Evolutionary conservation across 108 stramenopile genomes (phyloP).

Genomic region (Nitzschia sp.): DNA sequence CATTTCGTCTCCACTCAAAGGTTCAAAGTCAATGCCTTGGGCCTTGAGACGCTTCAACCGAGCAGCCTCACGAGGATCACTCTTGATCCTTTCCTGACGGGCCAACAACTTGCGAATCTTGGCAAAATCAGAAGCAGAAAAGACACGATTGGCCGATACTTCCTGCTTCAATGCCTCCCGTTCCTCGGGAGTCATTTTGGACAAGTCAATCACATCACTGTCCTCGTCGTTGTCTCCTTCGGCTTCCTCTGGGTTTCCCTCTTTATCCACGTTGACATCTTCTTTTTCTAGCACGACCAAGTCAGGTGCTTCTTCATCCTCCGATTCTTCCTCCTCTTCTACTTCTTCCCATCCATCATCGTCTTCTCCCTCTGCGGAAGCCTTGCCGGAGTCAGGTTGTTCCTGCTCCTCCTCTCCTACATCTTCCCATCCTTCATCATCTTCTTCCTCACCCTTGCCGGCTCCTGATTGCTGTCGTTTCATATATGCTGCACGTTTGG

Average conservation of each 20-base stretch:
- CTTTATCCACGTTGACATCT: constrained; percentile 31
- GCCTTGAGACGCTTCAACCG: constrained; percentile 73
- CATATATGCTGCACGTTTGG: constrained; percentile 53
- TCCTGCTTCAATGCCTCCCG: constrained; percentile 73
- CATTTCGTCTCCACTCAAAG: constrained; percentile 63
- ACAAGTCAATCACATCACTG: constrained; percentile 48
- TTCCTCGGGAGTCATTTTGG: constrained; percentile 69
- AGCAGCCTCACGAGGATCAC: constrained; percentile 81
- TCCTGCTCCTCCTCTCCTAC: constrained; percentile 36
- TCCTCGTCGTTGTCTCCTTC: constrained; percentile 22
- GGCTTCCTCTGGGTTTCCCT: constrained; percentile 19
- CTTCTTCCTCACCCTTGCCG: constrained; percentile 39
- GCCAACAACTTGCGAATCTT: constrained; percentile 89
- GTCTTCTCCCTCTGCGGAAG: constrained; percentile 40
- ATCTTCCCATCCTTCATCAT: constrained; percentile 49
- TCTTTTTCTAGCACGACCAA: constrained; percentile 46
- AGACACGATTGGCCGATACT: constrained; percentile 79
- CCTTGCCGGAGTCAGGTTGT: constrained; percentile 34
- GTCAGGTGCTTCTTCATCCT: constrained; percentile 71
- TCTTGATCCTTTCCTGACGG: constrained; percentile 63
- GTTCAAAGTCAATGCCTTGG: constrained; percentile 69
- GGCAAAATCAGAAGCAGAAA: constrained; percentile 78
- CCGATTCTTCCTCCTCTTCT: constrained; percentile 46
- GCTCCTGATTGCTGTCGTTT: constrained; percentile 36
- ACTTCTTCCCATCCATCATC: constrained; percentile 54